Base-by-base conservation (phyloP, 306 rosid species). In the Trifolium dubium region DNA sequence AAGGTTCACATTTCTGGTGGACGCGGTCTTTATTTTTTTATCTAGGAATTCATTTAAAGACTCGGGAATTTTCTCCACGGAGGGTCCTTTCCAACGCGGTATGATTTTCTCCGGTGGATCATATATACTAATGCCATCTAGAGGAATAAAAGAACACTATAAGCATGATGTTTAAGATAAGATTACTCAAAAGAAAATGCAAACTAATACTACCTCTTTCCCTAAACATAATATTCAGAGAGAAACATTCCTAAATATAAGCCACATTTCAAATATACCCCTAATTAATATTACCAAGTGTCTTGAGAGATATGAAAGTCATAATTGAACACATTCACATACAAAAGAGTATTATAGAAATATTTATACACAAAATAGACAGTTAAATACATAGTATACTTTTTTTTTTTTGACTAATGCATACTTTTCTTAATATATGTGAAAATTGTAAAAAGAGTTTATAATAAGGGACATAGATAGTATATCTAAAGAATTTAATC, bases 1-100 rank as follows among this genome's bases (percentile, higher is more conserved):
- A 1, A 81, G 76, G 63, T 74, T 64, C 65, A 67, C 70, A 66
- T 82, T 83, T 44, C 39, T 69, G 72, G 81, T 55, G 76, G 83
- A 80, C 80, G 51, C 65, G 75, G 75, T 56, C 83, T 78, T 79
- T 10, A 2, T 10, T 74, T 87, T 79, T 56, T 83, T 82, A 63
- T 88, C 90, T 3, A 83, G 81, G 79, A 89, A 94, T 64, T 80
- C 79, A 64, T 86, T 71, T 71, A 87, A 79, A 77, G 83, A 75
- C 69, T 89, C 95, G 0, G 94, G 95, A 85, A 83, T 87, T 82
- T 85, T 87, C 75, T 91, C 97, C 30, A 83, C 79, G 0, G 86
- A 78, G 35, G 97, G 95, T 49, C 92, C 97, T 80, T 89, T 94
- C 97, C 98, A 89, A 32, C 89, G 90, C 3, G 97, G 98, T 82